Base-by-base conservation (phyloP, 2,329 filamentous ascomycete species). In the Calonectria henricotiae region DNA sequence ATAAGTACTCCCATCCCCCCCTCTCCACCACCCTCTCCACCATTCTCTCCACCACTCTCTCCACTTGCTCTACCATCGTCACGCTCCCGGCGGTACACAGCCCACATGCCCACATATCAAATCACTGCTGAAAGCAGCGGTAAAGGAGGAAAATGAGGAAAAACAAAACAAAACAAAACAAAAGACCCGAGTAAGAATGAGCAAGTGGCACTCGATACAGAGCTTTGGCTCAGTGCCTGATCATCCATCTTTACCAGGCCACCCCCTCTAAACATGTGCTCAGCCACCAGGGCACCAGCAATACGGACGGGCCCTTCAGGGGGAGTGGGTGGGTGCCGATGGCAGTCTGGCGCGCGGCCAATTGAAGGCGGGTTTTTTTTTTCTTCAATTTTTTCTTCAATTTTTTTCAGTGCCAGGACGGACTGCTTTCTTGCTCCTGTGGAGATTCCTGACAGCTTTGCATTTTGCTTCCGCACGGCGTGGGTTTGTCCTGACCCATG, bases 271-370 rank as follows among this genome's bases (percentile, higher is more conserved):
- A 30, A 41, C 4, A 39, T 15, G 51, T 68, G 60, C 66, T 68
- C 60, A 68, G 66, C 66, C 66, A 68, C 66, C 13, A 35, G 65
- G 41, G 47, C 51, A 55, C 51, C 32, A 41, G 17, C n/a, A 46
- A 46, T 37, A 51, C 60, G 49, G 47, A 61, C 39, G 17, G 55
- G 5, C 64, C 30, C 41, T 51, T n/a, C 35, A 37, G 9, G 9
- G 35, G 47, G 15, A n/a, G 27, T 4, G 27, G 4, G 27, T 4
- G 27, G 4, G 27, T 5, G 27, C 27, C 7, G 4, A 30, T 30
- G 27, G 27, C 27, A 30, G 27, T 7, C 35, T 7, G 11, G 35
- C 12, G 9, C 9, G 35, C 35, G 35, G 12, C 35, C 35, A 37
- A 8, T 37, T 11, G 35, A 37, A 13, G 35, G 9, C 35, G 35